Conservation (phyloP, 192 early-diverging fungal genomes). For the Rhizophlyctis rosea region DNA sequence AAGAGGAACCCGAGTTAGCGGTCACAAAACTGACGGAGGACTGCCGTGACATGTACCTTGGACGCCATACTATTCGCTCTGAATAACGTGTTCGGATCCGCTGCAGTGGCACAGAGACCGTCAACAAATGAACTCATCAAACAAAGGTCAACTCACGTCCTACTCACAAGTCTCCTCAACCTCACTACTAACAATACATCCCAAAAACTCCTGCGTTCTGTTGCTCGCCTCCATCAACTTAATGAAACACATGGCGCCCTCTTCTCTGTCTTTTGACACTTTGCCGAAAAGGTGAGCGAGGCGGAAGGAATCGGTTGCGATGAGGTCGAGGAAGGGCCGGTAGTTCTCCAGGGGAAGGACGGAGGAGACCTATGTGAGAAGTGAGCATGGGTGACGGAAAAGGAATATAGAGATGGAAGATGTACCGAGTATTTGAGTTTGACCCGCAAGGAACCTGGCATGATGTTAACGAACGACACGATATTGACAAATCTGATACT, state of each 20-base stretch:
- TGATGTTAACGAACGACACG: neutral
- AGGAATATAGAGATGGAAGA: neutral
- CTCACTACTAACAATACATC: neutral
- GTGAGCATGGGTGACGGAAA: neutral
- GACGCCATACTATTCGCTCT: slow-evolving; percentile 32
- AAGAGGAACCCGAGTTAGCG: neutral
- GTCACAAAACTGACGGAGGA: neutral
- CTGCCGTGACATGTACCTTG: slow-evolving; percentile 12
- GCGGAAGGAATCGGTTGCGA: slow-evolving; percentile 11
- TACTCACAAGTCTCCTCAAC: neutral
- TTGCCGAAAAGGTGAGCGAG: slow-evolving; percentile 21
- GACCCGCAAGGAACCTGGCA: slow-evolving; percentile 15
- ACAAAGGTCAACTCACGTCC: neutral
- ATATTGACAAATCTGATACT: neutral
- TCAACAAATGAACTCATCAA: neutral
- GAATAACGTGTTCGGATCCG: slow-evolving; percentile 20
- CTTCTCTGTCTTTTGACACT: slow-evolving; percentile 30
- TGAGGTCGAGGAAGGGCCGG: slow-evolving; percentile 16
- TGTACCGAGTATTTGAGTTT: slow-evolving; percentile 25
- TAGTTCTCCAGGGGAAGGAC: slow-evolving; percentile 21
- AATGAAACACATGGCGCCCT: slow-evolving; percentile 19
- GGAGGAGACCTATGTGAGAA: slow-evolving; percentile 6
- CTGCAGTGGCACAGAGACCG: neutral
- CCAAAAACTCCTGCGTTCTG: neutral
- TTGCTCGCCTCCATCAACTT: neutral